phyloP scores from a whole-genome alignment of 176 grass and related monocot genomes.

The Triticum timopheevii region DNA sequence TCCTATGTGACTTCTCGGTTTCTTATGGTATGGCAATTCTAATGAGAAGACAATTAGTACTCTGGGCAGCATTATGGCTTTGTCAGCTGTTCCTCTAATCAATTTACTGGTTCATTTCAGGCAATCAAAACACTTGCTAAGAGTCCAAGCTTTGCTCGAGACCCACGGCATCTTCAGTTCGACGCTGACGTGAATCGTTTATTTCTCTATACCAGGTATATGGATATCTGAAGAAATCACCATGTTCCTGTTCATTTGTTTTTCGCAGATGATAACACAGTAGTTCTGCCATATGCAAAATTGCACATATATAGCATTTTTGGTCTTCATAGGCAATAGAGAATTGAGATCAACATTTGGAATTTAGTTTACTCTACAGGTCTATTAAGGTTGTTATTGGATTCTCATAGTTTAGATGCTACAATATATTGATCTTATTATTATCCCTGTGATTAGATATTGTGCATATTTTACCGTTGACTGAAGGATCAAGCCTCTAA shows the following conservation, averaged over 20 bases:
- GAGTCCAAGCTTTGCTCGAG: constrained; percentile 64
- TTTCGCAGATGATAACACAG: neutral
- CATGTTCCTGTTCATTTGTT: neutral
- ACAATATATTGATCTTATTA: neutral
- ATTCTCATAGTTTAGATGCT: constrained; percentile 17
- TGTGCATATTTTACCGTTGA: neutral
- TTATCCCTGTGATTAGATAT: neutral
- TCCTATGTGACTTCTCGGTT: neutral
- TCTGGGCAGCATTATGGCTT: neutral
- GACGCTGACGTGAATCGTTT: constrained; percentile 78
- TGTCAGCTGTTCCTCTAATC: neutral
- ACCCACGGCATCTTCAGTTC: constrained; percentile 87
- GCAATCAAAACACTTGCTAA: constrained; percentile 64
- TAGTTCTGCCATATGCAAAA: neutral
- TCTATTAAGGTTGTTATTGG: neutral
- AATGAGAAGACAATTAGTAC: neutral
- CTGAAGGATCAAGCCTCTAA: neutral
- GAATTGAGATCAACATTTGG: neutral
- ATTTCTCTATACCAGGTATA: constrained; percentile 92
- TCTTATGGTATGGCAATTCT: neutral
- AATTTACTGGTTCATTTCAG: constrained; percentile 38
- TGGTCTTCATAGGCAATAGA: neutral
- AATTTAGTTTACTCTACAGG: neutral
- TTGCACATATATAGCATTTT: neutral
- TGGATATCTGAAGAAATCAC: constrained; percentile 1